Evolutionary conservation across 306 rosid species (phyloP).

Genomic region (Spatholobus suberectus): DNA sequence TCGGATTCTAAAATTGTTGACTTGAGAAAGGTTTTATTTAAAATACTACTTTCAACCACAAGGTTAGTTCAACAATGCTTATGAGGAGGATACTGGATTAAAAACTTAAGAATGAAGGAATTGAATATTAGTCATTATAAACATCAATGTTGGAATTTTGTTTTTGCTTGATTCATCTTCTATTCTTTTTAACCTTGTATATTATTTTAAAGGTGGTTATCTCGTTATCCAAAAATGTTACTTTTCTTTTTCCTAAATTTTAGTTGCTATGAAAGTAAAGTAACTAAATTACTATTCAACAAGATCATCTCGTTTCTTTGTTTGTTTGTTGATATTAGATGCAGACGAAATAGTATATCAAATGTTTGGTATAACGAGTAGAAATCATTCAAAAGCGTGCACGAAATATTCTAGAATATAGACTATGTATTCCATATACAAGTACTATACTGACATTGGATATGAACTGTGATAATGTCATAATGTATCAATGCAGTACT

Average conservation of each 20-base stretch:
- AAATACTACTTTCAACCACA: too few species aligned
- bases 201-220: not conserved
- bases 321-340: not conserved
- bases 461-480: not conserved
- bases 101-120: too few species aligned
- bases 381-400: not conserved
- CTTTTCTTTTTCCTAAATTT: not conserved
- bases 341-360: not conserved
- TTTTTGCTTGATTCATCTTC: not conserved
- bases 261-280: not conserved
- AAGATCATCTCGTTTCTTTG: not conserved
- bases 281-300: not conserved
- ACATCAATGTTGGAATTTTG: not conserved
- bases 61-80: too few species aligned
- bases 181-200: not conserved
- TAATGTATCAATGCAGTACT: not conserved
- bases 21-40: too few species aligned
- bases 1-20: too few species aligned
- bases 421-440: not conserved
- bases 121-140: too few species aligned
- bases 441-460: not conserved
- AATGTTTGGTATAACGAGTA: not conserved
- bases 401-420: not conserved
- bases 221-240: not conserved
- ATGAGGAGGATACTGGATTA: too few species aligned